Evolutionary conservation across 2,329 filamentous ascomycete species (phyloP), one percentile per base, ranked within the genome.

Genomic region (Fonsecaea monophora): DNA sequence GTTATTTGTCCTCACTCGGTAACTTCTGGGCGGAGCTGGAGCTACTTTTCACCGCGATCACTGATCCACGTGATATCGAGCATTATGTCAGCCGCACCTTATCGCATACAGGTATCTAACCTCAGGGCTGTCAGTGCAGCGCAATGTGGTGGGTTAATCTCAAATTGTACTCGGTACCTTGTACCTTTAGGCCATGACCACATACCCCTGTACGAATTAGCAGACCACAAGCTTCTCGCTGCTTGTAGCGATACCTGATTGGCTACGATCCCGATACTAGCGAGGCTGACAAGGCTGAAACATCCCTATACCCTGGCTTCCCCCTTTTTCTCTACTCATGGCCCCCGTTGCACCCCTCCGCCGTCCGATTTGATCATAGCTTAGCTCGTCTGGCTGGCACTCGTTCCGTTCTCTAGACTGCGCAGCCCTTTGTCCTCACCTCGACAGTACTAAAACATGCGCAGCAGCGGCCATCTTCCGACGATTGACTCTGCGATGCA

Each of bases 211-310:
- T 32, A 32, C 6, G 6, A 32, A 32, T 32, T 32, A 32, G 30
- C 30, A 32, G 30, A 32, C 30, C 30, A 32, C 30, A 32, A 32
- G 30, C 30, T 32, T 32, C 30, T 32, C 30, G 30, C 30, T 32
- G 1, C 30, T 32, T 32, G 30, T 32, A 32, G 4, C 4, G 30
- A 32, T 1, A 1, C 4, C 6, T 32, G 4, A 32, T 32, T 32
- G 30, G 30, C 30, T 5, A 32, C 4, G 30, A 32, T 32, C 30
- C 30, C 13, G 12, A 37, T 30, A 25, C 53, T 54, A 9, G 21
- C 53, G 34, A 54, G 53, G 53, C 53, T 34, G 25, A 34, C 53
- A 54, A 54, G 53, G 53, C 53, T 55, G 53, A 55, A 38, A 55
- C 35, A 21, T 3, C n/a, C 3, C 15, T 12, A 10, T 13, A 15